Evolutionary conservation across 2,329 filamentous ascomycete genomes (phyloP), one percentile per base, ranked within the genome.

Genomic region (Sclerotinia trifoliorum): DNA sequence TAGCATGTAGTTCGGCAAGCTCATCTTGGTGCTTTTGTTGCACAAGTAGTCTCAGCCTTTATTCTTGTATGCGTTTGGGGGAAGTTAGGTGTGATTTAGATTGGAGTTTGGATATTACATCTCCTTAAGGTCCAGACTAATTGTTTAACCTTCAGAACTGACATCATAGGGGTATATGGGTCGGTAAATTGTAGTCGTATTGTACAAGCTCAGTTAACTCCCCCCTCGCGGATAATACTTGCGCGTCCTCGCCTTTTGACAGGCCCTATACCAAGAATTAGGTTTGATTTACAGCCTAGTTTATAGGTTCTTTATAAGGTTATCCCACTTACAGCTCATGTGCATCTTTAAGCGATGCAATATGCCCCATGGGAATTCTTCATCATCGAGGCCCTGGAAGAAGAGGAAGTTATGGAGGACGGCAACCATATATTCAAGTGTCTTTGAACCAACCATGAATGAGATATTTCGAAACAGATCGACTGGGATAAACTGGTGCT

Each of bases 401-500:
- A 19, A 4, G 8, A 66, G 15, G 26, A 5, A 19, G 21, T 21
- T 11, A 51, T 17, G 29, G 42, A 49, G 24, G n/a, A 35, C 10
- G 42, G 52, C 32, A 35, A 58, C 19, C 11, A 13, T 32, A 19
- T 15, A 42, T 26, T 3, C n/a, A 21, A 32, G 4, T 39, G 52
- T 17, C 15, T 42, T 49, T 49, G 15, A 35, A 17, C 64, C 64
- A 66, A 66, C 42, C 13, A 29, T 21, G 11, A 8, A 21, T n/a
- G 29, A 24, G 32, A 26, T 61, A 13, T 66, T 66, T 61, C 32
- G 35, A 61, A 35, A 61, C 17, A 44, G 29, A 21, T 29, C 13
- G 17, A 35, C 52, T 24, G 32, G 24, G 19, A 52, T 66, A 46
- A 66, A 66, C 6, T 19, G 19, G 42, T 42, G 65, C 55, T 66